Conservation (phyloP, 2,329 filamentous ascomycete species). For the Phoma sp. region DNA sequence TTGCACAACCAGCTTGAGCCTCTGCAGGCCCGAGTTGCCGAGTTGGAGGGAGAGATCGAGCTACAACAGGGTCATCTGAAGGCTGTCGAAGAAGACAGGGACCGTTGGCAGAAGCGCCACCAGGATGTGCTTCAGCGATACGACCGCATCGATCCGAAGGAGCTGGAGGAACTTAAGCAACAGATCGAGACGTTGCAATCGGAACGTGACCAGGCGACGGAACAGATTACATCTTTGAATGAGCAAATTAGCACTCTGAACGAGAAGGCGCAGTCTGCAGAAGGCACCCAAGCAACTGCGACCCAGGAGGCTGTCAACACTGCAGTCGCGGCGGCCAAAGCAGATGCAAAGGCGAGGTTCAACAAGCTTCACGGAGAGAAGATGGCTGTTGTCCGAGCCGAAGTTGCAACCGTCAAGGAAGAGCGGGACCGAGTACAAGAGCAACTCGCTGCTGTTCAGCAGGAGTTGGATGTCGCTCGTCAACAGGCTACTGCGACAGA, state of each 20-base stretch:
- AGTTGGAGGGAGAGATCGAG: conserved; percentile 80
- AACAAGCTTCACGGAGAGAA: conserved; percentile 43
- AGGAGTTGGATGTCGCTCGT: conserved; percentile 68
- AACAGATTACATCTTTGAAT: conserved; percentile 56
- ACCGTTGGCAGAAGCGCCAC: conserved; percentile 93
- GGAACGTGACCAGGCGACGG: conserved; percentile 61
- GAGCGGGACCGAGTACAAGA: conserved; percentile 67
- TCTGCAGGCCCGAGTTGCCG: conserved; percentile 77
- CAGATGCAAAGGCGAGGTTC: conserved; percentile 67
- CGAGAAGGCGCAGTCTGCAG: conserved; percentile 53
- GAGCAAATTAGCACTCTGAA: conserved; percentile 53
- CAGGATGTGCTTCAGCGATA: conserved; percentile 97
- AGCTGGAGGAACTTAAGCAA: conserved; percentile 87
- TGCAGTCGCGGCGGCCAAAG: conserved; percentile 56
- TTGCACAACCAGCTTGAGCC: conserved; percentile 79
- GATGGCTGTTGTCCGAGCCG: conserved; percentile 52
- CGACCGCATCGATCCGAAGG: conserved; percentile 90
- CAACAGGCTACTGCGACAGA: conserved; percentile 30
- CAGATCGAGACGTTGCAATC: conserved; percentile 64
- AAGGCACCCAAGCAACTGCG: conserved; percentile 19
- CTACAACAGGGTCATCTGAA: conserved; percentile 88
- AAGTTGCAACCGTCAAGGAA: conserved; percentile 56
- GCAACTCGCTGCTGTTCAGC: conserved; percentile 27
- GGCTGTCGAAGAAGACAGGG: conserved; percentile 86
- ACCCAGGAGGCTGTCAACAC: conserved; percentile 22